These are phyloP conservation scores for Phytophthora pinifolia DNA, from an alignment of 352 stramenopile species.

Conservation along the genomic window DNA sequence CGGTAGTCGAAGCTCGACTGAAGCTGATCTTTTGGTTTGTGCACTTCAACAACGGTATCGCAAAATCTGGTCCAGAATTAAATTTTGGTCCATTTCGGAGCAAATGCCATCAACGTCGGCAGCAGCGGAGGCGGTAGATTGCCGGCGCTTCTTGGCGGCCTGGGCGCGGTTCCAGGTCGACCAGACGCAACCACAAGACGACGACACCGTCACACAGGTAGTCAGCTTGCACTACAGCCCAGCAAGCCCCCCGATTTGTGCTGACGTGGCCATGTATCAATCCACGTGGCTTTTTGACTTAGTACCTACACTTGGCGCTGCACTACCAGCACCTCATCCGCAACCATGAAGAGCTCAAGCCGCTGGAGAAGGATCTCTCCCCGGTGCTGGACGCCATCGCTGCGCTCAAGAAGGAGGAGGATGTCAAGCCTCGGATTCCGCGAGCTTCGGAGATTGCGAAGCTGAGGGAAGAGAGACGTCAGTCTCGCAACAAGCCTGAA, in stretches of 20 bases:
- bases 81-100: conserved; percentile 12
- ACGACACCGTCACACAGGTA: conserved; percentile 23
- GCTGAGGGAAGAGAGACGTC: conserved; percentile 13
- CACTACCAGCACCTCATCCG: conserved; percentile 36
- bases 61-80: conserved; percentile 1
- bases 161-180: conserved; percentile 47
- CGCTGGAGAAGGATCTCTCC: conserved; percentile 23
- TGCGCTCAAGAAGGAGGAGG: conserved; percentile 9
- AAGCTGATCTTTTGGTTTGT: too few relatives aligned
- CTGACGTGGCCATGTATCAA: conserved; percentile 10
- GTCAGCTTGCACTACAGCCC: background rate
- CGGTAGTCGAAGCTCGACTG: too few relatives aligned
- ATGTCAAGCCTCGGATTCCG: conserved; percentile 18
- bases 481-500: conserved; percentile 1
- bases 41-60: background rate
- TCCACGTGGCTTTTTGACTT: background rate
- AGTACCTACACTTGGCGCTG: conserved; percentile 41
- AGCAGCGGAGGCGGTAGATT: conserved; percentile 34
- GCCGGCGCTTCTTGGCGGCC: conserved; percentile 59
- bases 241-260: too few relatives aligned
- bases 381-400: conserved; percentile 27
- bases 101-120: conserved; percentile 7
- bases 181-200: conserved; percentile 19
- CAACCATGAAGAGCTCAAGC: conserved; percentile 24
- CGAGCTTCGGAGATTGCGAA: conserved; percentile 33